A percentile compares a stretch with the other conserved stretches of the same genome.
These are phyloP conservation scores for Pisolithus orientalis DNA, from an alignment of 768 basidiomycete genomes.

Conservation along the genomic window DNA sequence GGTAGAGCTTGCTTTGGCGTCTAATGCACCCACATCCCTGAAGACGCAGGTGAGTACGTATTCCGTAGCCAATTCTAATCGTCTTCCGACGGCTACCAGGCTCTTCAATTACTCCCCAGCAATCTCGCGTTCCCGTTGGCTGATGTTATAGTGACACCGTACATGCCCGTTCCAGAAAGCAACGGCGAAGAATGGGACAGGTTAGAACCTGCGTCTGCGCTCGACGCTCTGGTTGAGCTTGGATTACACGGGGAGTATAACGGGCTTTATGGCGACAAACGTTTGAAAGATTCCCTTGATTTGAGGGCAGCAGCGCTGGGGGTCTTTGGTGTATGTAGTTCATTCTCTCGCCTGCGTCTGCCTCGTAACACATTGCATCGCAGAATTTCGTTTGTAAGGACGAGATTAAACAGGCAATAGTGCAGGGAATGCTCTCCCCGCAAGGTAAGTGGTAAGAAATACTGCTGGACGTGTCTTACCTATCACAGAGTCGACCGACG, in stretches of 20 bases:
- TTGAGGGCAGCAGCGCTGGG: constrained; percentile 69
- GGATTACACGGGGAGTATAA: constrained; percentile 86
- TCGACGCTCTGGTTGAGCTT: constrained; percentile 78
- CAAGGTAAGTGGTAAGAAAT: constrained; percentile 31
- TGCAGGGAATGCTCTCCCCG: constrained; percentile 66
- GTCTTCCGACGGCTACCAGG: constrained; percentile 33
- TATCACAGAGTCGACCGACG: constrained; percentile 22
- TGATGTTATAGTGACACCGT: constrained; percentile 61
- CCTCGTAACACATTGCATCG: neutral
- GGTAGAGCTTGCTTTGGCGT: constrained; percentile 82
- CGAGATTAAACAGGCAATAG: constrained; percentile 59
- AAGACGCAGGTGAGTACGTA: constrained; percentile 68
- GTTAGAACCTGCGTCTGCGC: constrained; percentile 69
- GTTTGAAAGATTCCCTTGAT: constrained; percentile 62
- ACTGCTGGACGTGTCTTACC: neutral
- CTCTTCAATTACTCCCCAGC: constrained; percentile 52
- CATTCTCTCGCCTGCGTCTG: neutral
- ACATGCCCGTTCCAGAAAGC: constrained; percentile 74
- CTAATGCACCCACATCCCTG: constrained; percentile 84
- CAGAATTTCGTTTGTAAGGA: constrained; percentile 77
- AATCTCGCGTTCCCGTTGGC: constrained; percentile 57
- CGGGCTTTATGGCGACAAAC: constrained; percentile 50
- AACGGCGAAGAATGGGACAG: constrained; percentile 93
- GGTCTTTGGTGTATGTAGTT: constrained; percentile 72
- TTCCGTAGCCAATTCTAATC: constrained; percentile 7